Conservation (phyloP, 345 rosid species). For the Hibiscus syriacus region DNA sequence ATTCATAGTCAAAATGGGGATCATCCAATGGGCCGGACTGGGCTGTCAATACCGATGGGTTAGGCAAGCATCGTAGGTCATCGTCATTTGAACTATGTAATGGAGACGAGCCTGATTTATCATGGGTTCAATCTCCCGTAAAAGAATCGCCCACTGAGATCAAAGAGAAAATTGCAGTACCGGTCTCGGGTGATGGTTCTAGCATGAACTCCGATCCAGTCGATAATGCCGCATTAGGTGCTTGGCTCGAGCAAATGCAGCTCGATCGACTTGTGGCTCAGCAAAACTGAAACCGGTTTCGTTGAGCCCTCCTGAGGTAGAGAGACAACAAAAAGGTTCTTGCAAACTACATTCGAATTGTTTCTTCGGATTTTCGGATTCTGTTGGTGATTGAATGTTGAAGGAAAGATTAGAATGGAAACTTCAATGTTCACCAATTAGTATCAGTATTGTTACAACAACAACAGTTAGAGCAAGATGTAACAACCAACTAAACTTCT, state of each 20-base stretch:
- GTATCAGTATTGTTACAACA: too few relatives aligned
- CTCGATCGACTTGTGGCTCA: conserved; percentile 91
- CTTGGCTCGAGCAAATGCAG: conserved; percentile 86
- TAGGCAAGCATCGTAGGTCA: conserved; percentile 38
- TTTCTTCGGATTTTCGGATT: conserved; percentile 17
- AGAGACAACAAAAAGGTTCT: conserved; percentile 27
- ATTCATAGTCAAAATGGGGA: conserved; percentile 78
- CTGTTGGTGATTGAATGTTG: conserved; percentile 18
- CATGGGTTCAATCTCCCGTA: conserved; percentile 81
- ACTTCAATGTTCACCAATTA: too few relatives aligned
- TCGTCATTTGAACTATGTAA: conserved; percentile 43
- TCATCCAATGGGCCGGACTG: conserved; percentile 75
- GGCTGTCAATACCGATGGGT: conserved; percentile 44
- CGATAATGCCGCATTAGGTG: conserved; percentile 63
- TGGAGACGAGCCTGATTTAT: conserved; percentile 81
- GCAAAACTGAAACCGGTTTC: conserved; percentile 46
- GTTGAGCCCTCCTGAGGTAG: conserved; percentile 25
- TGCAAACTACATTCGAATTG: conserved; percentile 33
- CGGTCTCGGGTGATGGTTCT: conserved; percentile 31
- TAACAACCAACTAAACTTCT: too few relatives aligned
- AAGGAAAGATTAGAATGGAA: too few relatives aligned
- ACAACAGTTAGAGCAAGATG: too few relatives aligned
- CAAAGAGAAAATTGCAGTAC: conserved; percentile 40
- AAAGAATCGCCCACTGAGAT: conserved; percentile 63
- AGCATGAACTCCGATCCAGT: conserved; percentile 34